Evolutionary conservation across 1,139 yeast species (phyloP).

Genomic region (Pichia sp.): DNA sequence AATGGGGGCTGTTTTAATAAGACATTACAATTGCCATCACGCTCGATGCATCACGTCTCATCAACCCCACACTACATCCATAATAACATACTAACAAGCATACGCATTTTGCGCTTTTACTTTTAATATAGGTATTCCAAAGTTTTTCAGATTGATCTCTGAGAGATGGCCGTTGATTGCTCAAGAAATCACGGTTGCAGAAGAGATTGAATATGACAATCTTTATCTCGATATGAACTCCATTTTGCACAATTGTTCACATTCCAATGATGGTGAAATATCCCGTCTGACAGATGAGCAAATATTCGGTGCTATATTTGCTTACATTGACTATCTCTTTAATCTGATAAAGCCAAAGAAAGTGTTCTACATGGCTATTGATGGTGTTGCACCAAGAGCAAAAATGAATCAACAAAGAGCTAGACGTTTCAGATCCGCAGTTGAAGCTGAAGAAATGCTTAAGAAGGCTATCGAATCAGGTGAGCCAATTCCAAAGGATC

Average conservation of each 20-base stretch:
- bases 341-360: slow-evolving; percentile 80
- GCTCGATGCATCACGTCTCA: not conserved
- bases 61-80: not conserved
- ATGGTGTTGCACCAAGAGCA: slow-evolving; percentile 99
- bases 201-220: slow-evolving; percentile 92
- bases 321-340: slow-evolving; percentile 90
- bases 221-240: slow-evolving; percentile 96
- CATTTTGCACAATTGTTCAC: slow-evolving; percentile 89
- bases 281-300: slow-evolving; percentile 77
- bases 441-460: slow-evolving; percentile 79
- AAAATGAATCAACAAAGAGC: slow-evolving; percentile 99
- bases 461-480: slow-evolving; percentile 59
- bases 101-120: too few species aligned
- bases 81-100: not conserved
- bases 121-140: slow-evolving; percentile 75
- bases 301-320: slow-evolving; percentile 88
- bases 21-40: not conserved
- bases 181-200: slow-evolving; percentile 75
- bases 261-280: slow-evolving; percentile 54
- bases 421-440: slow-evolving; percentile 91
- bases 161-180: slow-evolving; percentile 99
- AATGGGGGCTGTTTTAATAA: too few species aligned
- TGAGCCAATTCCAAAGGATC: slow-evolving; percentile 55
- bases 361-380: slow-evolving; percentile 94
- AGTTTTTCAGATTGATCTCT: slow-evolving; percentile 91